Base-by-base conservation (phyloP, 495 filamentous ascomycete genomes). In the Pseudotulostoma volvatum region DNA sequence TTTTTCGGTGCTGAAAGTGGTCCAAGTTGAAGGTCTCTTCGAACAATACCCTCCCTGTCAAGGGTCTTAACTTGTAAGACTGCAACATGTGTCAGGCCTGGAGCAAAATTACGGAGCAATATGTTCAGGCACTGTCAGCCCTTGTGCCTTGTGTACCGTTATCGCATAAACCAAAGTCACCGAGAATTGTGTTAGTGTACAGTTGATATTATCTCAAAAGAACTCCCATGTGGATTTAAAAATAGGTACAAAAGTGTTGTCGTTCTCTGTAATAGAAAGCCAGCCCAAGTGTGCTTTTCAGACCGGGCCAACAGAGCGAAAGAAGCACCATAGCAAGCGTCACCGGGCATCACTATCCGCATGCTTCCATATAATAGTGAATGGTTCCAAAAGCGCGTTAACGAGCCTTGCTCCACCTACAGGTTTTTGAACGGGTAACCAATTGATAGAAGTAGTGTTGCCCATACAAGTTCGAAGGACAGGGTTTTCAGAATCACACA, bases 121-220 rank as follows among this genome's bases (percentile, higher is more conserved):
- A 45, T 25, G 32, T 45, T 44, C 9, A 45, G 31, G 30, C 21
- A 45, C 21, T 4, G 39, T 45, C 31, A 45, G 13, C 2, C 38
- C 43, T 32, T 45, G 43, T 19, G 38, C 36, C 40, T 45, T 45
- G 36, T 44, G 39, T 18, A 44, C 23, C 2, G 39, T 44, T 25
- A 43, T 44, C 2, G 39, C 42, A 44, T 42, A 45, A 30, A 33
- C 30, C 28, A 45, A 14, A 14, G 21, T 25, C 31, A 45, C 18
- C 7, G 38, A 19, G 30, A 45, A 44, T 39, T 45, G 40, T 14
- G 39, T 45, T 17, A 30, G 33, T 19, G 31, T 30, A 32, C 40
- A 45, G 13, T 16, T n/a, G 14, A 7, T 21, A 3, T 33, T 33
- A 13, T 28, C 20, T 9, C 23, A 36, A 9, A 42, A 32, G 40